phyloP scores from a whole-genome alignment of 2,329 filamentous ascomycete species.

The Cercospora beticola region DNA sequence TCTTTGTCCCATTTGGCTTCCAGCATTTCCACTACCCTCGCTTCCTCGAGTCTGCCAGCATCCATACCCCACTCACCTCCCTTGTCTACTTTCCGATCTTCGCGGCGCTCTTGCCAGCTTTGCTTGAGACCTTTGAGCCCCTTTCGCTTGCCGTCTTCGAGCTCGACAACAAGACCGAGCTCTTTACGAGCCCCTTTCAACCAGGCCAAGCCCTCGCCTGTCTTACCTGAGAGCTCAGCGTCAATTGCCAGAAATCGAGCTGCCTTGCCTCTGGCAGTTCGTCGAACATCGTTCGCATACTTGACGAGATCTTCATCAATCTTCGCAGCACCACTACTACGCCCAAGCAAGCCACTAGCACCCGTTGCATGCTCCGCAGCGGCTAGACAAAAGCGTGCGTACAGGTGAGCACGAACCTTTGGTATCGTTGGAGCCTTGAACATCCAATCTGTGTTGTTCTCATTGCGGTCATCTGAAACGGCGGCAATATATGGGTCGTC shows the following conservation, averaged over 20 bases:
- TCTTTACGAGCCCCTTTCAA: slow-evolving; percentile 73
- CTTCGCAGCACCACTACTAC: slow-evolving; percentile 45
- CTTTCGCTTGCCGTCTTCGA: slow-evolving; percentile 50
- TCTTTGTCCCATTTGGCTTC: slow-evolving; percentile 86
- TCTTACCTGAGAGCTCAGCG: slow-evolving; percentile 77
- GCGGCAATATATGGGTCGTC: slow-evolving; percentile 89
- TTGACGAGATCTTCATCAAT: slow-evolving; percentile 64
- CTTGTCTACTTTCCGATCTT: slow-evolving; percentile 76
- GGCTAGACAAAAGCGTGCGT: slow-evolving; percentile 82
- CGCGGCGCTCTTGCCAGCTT: slow-evolving; percentile 72
- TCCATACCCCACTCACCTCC: slow-evolving; percentile 74
- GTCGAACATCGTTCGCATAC: slow-evolving; percentile 73
- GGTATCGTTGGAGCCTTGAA: slow-evolving; percentile 84
- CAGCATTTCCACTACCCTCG: slow-evolving; percentile 79
- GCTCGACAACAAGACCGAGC: slow-evolving; percentile 60
- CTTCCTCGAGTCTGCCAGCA: slow-evolving; percentile 81
- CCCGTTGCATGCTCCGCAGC: slow-evolving; percentile 83
- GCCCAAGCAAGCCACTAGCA: slow-evolving; percentile 55
- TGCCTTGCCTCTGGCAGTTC: slow-evolving; percentile 76
- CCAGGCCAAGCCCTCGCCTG: slow-evolving; percentile 85
- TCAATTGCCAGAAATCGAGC: slow-evolving; percentile 90
- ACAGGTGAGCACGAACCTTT: slow-evolving; percentile 83
- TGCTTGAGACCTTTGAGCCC: slow-evolving; percentile 67
- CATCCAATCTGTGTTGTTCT: slow-evolving; percentile 92
- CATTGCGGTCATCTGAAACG: slow-evolving; percentile 77